These are phyloP conservation scores for Melocanna baccifera DNA, from an alignment of 176 grass and related monocot species.

Conservation along the genomic window DNA sequence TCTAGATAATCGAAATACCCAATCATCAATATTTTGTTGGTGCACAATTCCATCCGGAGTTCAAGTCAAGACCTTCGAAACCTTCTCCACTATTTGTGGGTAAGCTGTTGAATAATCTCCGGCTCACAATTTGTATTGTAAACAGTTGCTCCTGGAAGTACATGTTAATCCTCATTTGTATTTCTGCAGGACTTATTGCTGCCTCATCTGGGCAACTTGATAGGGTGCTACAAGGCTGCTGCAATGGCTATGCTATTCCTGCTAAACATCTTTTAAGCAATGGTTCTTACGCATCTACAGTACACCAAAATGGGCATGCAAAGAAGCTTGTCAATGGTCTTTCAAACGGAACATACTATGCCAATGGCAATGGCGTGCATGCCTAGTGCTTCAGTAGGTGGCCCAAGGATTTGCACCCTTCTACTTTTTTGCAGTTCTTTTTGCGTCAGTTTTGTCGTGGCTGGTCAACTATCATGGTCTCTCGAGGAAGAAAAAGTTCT, in stretches of 20 bases:
- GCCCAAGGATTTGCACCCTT: constrained; percentile 27
- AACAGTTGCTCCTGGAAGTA: not conserved
- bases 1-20: constrained; percentile 92
- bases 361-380: constrained; percentile 83
- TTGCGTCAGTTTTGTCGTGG: constrained; percentile 47
- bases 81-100: constrained; percentile 92
- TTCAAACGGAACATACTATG: constrained; percentile 54
- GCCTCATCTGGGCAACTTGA: constrained; percentile 74
- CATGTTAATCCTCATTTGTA: constrained; percentile 7
- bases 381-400: constrained; percentile 28
- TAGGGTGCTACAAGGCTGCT: constrained; percentile 32
- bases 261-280: constrained; percentile 36
- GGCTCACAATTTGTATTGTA: not conserved
- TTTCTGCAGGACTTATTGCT: constrained; percentile 68
- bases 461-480: constrained; percentile 38
- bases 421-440: constrained; percentile 38
- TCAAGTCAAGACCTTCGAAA: constrained; percentile 88
- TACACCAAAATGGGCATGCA: constrained; percentile 59
- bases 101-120: constrained; percentile 32
- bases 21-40: constrained; percentile 81
- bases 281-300: constrained; percentile 27
- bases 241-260: not conserved
- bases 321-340: constrained; percentile 56
- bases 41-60: constrained; percentile 94
- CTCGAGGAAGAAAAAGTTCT: constrained; percentile 67